These are phyloP conservation scores for Rozella allomycis DNA, from an alignment of 371 early-diverging fungal species.

Conservation along the genomic window DNA sequence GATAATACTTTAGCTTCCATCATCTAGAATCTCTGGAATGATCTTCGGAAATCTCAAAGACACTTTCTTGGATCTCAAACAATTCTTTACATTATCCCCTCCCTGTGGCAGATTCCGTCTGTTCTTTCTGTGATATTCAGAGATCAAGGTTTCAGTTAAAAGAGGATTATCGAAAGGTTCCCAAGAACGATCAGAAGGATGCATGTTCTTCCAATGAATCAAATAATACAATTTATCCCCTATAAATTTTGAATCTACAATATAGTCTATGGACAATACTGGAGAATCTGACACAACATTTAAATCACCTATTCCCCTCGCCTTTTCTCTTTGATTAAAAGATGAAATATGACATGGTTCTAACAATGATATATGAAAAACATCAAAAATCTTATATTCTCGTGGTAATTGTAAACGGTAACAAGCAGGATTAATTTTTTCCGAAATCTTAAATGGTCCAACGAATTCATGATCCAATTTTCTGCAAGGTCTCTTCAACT, in stretches of 20 bases:
- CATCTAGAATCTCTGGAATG: no score
- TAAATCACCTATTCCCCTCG: no score
- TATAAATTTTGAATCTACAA: slow-evolving; percentile 6
- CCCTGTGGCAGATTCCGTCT: no score
- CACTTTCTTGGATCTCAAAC: no score
- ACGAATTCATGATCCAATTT: slow-evolving; percentile 9
- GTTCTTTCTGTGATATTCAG: no score
- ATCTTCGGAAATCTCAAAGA: no score
- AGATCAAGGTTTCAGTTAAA: no score
- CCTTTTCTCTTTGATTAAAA: no score
- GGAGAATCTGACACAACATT: no score
- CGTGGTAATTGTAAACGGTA: slow-evolving; percentile 9
- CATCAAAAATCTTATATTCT: slow-evolving; percentile 10
- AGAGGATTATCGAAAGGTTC: slow-evolving; percentile 6
- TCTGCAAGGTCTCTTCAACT: slow-evolving; percentile 5
- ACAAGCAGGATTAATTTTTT: slow-evolving; percentile 4
- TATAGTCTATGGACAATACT: no score
- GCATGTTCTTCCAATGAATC: slow-evolving; percentile 10
- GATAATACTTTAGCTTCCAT: no score
- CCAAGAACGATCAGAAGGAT: slow-evolving; percentile 4
- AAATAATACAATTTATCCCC: slow-evolving; percentile 8
- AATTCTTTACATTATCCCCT: no score
- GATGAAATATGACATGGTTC: slow-evolving; percentile 2
- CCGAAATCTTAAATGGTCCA: slow-evolving; percentile 10
- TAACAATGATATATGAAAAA: slow-evolving; percentile 13